Evolutionary conservation across 495 filamentous ascomycete species (phyloP), one percentile per base, ranked within the genome.

Genomic region (Cercophora scortea): DNA sequence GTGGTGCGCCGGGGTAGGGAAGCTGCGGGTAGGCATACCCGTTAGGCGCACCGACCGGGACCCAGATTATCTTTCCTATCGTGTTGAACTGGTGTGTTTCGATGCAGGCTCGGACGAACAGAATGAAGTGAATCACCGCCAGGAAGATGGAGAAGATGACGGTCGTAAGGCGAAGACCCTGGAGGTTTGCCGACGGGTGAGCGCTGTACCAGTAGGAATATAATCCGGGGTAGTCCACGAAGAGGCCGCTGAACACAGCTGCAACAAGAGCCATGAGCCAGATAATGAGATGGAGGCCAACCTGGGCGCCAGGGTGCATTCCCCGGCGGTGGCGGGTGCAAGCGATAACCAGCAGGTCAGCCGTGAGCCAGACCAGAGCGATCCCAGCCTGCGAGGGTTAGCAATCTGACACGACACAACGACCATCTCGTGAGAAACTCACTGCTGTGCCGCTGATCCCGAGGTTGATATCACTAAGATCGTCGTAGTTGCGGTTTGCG

Each of bases 31-130:
- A 40, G 43, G 18, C 43, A 18, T 42, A 42, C 11, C 7, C 15
- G n/a, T 13, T n/a, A 9, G 15, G 15, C 16, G 3, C 35, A 19
- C 36, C 47, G 47, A 46, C 32, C 1, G 50, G 38, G 35, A 49
- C 42, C 33, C 53, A 43, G 15, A 56, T 45, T 6, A 36, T 45
- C 32, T 45, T 50, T 18, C 18, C 42, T 32, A 18, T 53, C 10
- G 56, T 33, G 48, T 71, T 69, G 35, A 61, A 50, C 43, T 54
- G 59, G 46, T 66, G 50, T 12, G 68, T 71, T 19, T 75, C 71
- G 54, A 71, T 61, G 40, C 74, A 77, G 1, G 70, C 69, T n/a
- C 69, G 47, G 11, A 70, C 56, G 50, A 77, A 75, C 6, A 77
- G 63, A 38, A 67, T 47, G 54, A 77, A 71, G 50, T 74, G 63